These are phyloP conservation scores for Kuraishia floccosa DNA, from an alignment of 805 yeast species.

Conservation along the genomic window DNA sequence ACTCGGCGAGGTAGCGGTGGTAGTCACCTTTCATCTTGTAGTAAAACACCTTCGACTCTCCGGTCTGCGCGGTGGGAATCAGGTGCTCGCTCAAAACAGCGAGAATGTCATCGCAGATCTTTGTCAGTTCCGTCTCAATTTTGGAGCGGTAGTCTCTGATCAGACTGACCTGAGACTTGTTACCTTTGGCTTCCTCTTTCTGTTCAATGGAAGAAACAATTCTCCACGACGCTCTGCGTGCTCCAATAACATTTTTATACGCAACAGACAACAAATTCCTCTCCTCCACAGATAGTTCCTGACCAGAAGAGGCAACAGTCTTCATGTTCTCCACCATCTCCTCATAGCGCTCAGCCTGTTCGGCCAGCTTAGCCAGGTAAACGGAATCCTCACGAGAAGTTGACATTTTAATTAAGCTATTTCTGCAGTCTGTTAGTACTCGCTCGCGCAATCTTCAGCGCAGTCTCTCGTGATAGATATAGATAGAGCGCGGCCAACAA, in stretches of 20 bases:
- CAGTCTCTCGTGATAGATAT: too few relatives aligned
- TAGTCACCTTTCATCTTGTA: conserved; percentile 99
- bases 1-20: conserved; percentile 98
- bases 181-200: conserved; percentile 95
- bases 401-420: too few relatives aligned
- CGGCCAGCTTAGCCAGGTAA: conserved; percentile 95
- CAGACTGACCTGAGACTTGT: conserved; percentile 78
- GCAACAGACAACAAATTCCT: conserved; percentile 96
- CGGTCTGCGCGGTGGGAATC: conserved; percentile 89
- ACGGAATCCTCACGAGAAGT: conserved; percentile 95
- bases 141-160: conserved; percentile 92
- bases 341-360: conserved; percentile 99
- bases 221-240: conserved; percentile 99
- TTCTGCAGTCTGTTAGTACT: too few relatives aligned
- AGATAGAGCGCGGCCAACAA: too few relatives aligned
- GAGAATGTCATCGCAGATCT: conserved; percentile 90
- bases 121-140: conserved; percentile 85
- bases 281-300: conserved; percentile 94
- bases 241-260: conserved; percentile 96
- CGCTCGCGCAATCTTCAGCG: too few relatives aligned
- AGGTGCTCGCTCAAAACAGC: conserved; percentile 80
- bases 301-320: conserved; percentile 91
- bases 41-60: conserved; percentile 96
- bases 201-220: conserved; percentile 96
- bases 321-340: conserved; percentile 99